Evolutionary conservation across 1,139 yeast genomes (phyloP), one percentile per base, ranked within the genome.

Genomic region (Pichia terricola): DNA sequence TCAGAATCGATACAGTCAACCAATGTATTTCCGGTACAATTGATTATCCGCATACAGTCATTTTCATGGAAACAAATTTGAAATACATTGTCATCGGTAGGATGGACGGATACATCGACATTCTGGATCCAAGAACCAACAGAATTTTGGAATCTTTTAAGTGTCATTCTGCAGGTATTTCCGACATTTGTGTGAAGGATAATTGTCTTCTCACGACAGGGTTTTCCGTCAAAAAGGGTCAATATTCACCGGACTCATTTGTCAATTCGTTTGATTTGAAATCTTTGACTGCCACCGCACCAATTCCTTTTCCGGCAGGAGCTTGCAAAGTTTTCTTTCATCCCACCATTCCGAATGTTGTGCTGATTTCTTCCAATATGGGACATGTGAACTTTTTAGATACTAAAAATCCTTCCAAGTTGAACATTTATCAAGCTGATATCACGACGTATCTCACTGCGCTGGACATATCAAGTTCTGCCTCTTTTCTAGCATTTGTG

Each of bases 371-470:
- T 0, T 83, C 96, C 0, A 72, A 72, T 25, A 63, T 75, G 30
- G 98, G 98, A 7, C 94, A 86, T 50, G 66, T 94, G 47, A 95
- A 88, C 56, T 80, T 88, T 54, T 75, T 87, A 27, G 97, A 91
- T 60, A 74, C 85, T 53, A 79, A 77, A 48, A 88, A 87, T 60
- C 94, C 91, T 27, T 69, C 83, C 8, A 75, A 73, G 45, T 75
- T 80, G 39, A 73, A 68, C 49, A 67, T 77, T 43, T 81, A 68
- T 65, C 87, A 75, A 59, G 78, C 82, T 1, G 81, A 81, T 52
- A 68, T 80, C 34, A 60, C 75, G 4, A 66, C 77, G 3, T 69
- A 67, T 39, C 63, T 87, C 11, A 66, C 77, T 2, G 72, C 77
- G 27, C 64, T 87, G 50, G 83, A 80, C 48, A 63, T 89, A 4